Conservation (phyloP, 169 alveolate species). For the Cryptosporidium andersoni region DNA sequence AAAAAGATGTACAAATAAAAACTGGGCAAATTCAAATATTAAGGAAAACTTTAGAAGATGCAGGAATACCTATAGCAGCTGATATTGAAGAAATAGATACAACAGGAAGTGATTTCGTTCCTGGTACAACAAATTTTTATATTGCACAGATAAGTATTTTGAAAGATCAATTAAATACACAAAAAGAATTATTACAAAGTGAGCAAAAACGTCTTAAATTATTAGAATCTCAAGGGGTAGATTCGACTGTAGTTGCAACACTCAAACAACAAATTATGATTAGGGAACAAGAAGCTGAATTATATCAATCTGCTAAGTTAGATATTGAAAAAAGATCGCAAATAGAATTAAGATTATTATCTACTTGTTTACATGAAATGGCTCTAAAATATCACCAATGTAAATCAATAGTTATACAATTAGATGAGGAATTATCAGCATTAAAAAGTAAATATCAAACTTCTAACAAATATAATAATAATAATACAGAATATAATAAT, state of each 20-base stretch:
- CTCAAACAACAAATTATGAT: constrained; percentile 61
- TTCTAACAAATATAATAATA: background rate
- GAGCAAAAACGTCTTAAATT: constrained; percentile 65
- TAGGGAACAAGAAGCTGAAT: constrained; percentile 68
- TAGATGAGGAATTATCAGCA: constrained; percentile 66
- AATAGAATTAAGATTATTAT: constrained; percentile 41
- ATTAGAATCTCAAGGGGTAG: constrained; percentile 64
- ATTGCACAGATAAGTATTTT: constrained; percentile 42
- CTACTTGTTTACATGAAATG: constrained; percentile 71
- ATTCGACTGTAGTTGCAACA: constrained; percentile 17
- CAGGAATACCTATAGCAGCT: constrained; percentile 36
- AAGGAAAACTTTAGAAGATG: constrained; percentile 20
- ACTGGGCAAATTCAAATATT: constrained; percentile 46
- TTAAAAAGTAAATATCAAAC: constrained; percentile 56
- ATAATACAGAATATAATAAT: background rate
- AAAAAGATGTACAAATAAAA: constrained; percentile 13
- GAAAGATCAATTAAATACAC: constrained; percentile 54
- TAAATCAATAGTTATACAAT: constrained; percentile 52
- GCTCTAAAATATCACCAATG: constrained; percentile 68
- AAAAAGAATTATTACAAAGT: constrained; percentile 39
- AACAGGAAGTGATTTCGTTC: background rate
- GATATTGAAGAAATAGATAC: constrained; percentile 11
- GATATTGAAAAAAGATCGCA: constrained; percentile 60
- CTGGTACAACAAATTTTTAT: constrained; percentile 53
- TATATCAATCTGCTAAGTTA: constrained; percentile 44